Base-by-base conservation (phyloP, 2,329 filamentous ascomycete genomes). In the Fusarium stilboides region DNA sequence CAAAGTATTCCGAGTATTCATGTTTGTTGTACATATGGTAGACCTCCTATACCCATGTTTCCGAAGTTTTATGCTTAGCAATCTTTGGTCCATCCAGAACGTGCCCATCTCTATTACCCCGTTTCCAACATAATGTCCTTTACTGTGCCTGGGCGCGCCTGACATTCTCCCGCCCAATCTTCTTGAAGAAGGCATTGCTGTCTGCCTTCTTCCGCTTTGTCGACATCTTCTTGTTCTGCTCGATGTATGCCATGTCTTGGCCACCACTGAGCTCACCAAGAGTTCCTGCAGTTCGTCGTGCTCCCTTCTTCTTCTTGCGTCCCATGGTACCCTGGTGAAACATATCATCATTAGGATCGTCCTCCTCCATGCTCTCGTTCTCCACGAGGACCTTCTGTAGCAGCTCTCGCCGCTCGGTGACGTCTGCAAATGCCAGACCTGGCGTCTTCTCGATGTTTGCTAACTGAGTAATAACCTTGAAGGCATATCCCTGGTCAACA, bases 401-500 rank as follows among this genome's bases (percentile, higher is more conserved):
- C 26, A 98, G 86, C 78, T 97, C 94, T 46, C 94, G 91, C 6
- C 94, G 90, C 75, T 97, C 94, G 8, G 88, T 84, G 0, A 94
- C 87, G 3, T 93, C 93, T 3, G 88, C 88, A 77, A 97, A 98
- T 3, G 91, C 92, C 2, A 99, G 86, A 1, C 90, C 90, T 0
- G 92, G 90, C 54, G 95, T 91, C 62, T 93, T 88, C 64, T 98
- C 93, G 68, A 99, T 94, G 51, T 95, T 96, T 75, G 94, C 91
- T 9, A 99, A 86, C 76, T 97, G 94, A 0, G 96, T 99, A 78
- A 99, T 99, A 66, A 98, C 95, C 78, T 98, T 98, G 87, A 99
- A 99, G 0, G 96, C 95, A 78, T 99, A 99, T 12, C 96, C 96
- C 80, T 99, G 96, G 71, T 99, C 96, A 22, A 99, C 94, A 1